Evolutionary conservation across 805 yeast genomes (phyloP), one percentile per base, ranked within the genome.

Genomic region (Candida coquimbonensis): DNA sequence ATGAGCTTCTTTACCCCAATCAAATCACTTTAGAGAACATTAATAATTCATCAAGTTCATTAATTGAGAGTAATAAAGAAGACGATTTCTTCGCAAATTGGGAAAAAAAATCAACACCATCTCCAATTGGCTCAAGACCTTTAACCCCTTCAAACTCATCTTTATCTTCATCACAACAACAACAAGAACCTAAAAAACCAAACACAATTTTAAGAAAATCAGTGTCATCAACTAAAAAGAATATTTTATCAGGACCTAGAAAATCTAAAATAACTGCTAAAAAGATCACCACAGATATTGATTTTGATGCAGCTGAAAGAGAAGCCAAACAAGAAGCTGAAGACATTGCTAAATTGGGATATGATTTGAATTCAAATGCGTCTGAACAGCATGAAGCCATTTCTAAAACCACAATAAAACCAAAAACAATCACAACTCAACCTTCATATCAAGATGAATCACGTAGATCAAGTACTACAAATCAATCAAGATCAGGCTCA

Each of bases 31-130:
- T 86, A 53, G 87, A 79, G 43, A 78, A 74, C 52, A 65, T 66
- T 45, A 65, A 55, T 43, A 47, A 54, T 40, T 64, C 70, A 13
- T 62, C 67, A 9, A 57, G 64, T 14, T 63, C 73, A 5, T 61
- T 66, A 5, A 50, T 55, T 33, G 50, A 53, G 8, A 60, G 57
- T 27, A 66, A 67, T 16, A 73, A 69, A 40, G 73, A 69, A 39
- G 96, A 89, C 64, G 96, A 88, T 65, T 93, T 93, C 64, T 93
- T 93, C 67, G 77, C 93, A 44, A 83, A 80, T 61, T 90, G 96
- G 93, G 87, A 87, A 47, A 87, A 54, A 48, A 56, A 87, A 59
- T 88, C 96, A n/a, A 65, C 74, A 25, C 65, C 54, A 38, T 67
- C 57, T 38, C 64, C 63, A 27, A 36, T 53, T 13, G 40, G 44